Conservation (phyloP, 805 yeast species). For the Cyberlindnera mycetangii region DNA sequence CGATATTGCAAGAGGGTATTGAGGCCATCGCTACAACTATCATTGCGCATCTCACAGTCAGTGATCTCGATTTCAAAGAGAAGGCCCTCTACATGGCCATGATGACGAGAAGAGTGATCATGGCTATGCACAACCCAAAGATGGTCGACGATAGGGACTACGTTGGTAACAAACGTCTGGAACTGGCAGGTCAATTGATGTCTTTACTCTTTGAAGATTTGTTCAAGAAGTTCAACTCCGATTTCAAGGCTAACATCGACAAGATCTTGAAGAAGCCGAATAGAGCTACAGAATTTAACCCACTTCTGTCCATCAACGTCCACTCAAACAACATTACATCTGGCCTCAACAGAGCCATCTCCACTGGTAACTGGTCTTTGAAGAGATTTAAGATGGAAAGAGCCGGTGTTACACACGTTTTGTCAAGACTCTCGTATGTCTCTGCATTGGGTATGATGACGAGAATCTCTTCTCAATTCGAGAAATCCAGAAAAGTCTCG, state of each 20-base stretch:
- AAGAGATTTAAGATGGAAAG: slow-evolving; percentile 99
- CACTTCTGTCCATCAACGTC: slow-evolving; percentile 80
- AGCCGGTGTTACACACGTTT: slow-evolving; percentile 97
- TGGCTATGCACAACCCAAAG: slow-evolving; percentile 91
- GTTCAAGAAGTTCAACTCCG: slow-evolving; percentile 93
- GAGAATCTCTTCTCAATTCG: slow-evolving; percentile 97
- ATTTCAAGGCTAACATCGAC: slow-evolving; percentile 91
- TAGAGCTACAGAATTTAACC: slow-evolving; percentile 93
- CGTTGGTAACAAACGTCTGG: slow-evolving; percentile 96
- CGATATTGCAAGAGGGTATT: slow-evolving; percentile 87
- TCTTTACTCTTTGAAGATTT: slow-evolving; percentile 93
- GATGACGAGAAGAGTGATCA: slow-evolving; percentile 94
- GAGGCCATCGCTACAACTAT: slow-evolving; percentile 96
- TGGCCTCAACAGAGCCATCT: slow-evolving; percentile 93
- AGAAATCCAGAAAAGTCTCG: slow-evolving; percentile 94
- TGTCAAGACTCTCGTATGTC: slow-evolving; percentile 86
- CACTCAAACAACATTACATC: slow-evolving; percentile 92
- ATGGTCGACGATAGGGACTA: slow-evolving; percentile 99
- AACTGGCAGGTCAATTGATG: slow-evolving; percentile 96
- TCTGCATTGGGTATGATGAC: slow-evolving; percentile 99
- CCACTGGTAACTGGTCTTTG: slow-evolving; percentile 98
- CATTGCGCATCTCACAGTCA: slow-evolving; percentile 89
- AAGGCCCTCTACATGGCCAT: slow-evolving; percentile 92
- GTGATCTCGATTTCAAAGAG: slow-evolving; percentile 82
- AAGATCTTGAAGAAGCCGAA: slow-evolving; percentile 92